A percentile compares a stretch with the other conserved stretches of the same genome.
These are phyloP conservation scores for Simplicillium sp. DNA, from an alignment of 2,329 filamentous ascomycete genomes.

Conservation along the genomic window DNA sequence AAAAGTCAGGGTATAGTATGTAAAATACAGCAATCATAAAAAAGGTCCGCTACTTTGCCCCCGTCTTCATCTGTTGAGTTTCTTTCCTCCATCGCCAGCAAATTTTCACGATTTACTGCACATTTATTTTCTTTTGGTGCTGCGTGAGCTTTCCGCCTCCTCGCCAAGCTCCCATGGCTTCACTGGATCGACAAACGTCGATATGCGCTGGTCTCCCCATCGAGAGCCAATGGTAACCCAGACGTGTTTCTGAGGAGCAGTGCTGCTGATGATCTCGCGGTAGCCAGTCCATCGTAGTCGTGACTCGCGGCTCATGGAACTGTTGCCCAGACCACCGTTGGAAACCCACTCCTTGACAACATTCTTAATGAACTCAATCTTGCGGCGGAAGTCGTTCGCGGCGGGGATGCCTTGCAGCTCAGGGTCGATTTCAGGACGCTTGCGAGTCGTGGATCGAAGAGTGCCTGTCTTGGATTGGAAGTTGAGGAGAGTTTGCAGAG, in stretches of 20 bases:
- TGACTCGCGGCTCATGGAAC: slow-evolving; percentile 43
- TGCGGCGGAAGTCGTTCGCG: slow-evolving; percentile 64
- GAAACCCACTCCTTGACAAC: slow-evolving; percentile 62
- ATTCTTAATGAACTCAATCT: slow-evolving; percentile 62
- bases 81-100: no score
- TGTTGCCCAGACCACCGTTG: slow-evolving; percentile 62
- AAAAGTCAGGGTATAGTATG: not conserved
- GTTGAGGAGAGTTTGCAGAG: slow-evolving; percentile 64
- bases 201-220: slow-evolving; percentile 46
- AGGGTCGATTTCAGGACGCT: slow-evolving; percentile 50
- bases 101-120: no score
- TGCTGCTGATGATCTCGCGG: slow-evolving; percentile 43
- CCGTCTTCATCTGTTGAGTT: not conserved
- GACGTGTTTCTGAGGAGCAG: slow-evolving; percentile 50
- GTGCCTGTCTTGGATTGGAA: slow-evolving; percentile 41
- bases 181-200: slow-evolving; percentile 45
- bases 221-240: slow-evolving; percentile 61
- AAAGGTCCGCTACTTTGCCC: not conserved
- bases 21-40: not conserved
- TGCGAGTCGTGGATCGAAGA: slow-evolving; percentile 33
- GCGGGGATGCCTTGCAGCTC: slow-evolving; percentile 55
- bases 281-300: slow-evolving; percentile 50
- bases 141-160: slow-evolving; percentile 35
- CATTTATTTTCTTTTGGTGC: no score
- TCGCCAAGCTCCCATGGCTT: slow-evolving; percentile 43